Percentiles rank a stretch among this genome's conserved stretches.
phyloP scores from a whole-genome alignment of 208 protist species.

The Vickermania ingenoplastis region DNA sequence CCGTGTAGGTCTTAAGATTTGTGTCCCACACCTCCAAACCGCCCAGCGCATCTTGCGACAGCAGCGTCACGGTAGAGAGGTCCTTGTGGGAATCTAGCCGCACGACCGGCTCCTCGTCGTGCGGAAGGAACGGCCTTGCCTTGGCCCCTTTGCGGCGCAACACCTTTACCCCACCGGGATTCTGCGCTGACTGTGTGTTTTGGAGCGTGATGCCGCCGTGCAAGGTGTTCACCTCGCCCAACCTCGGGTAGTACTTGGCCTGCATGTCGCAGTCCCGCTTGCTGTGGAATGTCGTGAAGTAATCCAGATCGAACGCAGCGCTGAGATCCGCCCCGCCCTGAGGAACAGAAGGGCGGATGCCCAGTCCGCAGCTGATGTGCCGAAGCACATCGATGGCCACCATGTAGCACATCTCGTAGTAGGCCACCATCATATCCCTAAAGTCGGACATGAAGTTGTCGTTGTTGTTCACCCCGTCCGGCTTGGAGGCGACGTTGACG shows the following conservation, averaged over 20 bases:
- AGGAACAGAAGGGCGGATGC: constrained; percentile 62
- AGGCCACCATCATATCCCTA: constrained; percentile 75
- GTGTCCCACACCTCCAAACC: constrained; percentile 81
- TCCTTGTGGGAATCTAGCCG: constrained; percentile 82
- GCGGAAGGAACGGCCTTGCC: constrained; percentile 27
- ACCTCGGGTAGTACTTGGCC: constrained; percentile 77
- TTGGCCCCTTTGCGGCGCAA: constrained; percentile 63
- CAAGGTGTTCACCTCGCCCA: constrained; percentile 33
- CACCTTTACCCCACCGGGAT: constrained; percentile 64
- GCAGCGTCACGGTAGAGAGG: constrained; percentile 76
- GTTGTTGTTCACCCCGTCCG: constrained; percentile 12
- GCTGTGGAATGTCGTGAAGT: constrained; percentile 64
- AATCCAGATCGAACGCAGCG: constrained; percentile 60
- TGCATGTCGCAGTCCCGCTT: constrained; percentile 80
- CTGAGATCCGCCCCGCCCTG: constrained; percentile 45
- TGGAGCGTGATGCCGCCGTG: constrained; percentile 42
- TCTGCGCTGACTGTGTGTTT: constrained; percentile 33
- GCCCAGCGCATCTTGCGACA: constrained; percentile 75
- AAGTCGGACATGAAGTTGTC: constrained; percentile 83
- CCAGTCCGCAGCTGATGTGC: constrained; percentile 78
- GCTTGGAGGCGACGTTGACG: constrained; percentile 16
- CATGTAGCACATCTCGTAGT: constrained; percentile 73
- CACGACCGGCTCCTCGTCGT: constrained; percentile 14
- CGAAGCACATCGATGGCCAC: constrained; percentile 77
- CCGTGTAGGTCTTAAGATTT: constrained; percentile 37